phyloP scores from a whole-genome alignment of 2,329 filamentous ascomycete species.

The Epichloe bromicola region DNA sequence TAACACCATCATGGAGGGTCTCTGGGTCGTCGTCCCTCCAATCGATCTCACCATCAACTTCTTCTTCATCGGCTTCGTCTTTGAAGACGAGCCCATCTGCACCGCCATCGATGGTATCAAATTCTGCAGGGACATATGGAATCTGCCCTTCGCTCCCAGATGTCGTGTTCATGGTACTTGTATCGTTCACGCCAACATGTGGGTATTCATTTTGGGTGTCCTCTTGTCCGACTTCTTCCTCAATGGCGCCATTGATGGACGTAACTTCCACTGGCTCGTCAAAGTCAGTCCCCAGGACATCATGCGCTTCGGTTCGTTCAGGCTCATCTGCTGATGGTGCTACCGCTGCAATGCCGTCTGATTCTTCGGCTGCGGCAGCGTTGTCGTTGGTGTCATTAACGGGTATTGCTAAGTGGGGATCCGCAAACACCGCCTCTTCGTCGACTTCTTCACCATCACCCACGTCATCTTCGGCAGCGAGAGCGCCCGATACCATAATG shows the following conservation, averaged over 20 bases:
- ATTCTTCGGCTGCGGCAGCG: background rate
- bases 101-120: background rate
- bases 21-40: slow-evolving; percentile 10
- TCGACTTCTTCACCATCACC: slow-evolving; percentile 10
- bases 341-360: background rate
- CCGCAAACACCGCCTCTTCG: slow-evolving; percentile 10
- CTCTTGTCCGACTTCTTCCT: background rate
- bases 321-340: background rate
- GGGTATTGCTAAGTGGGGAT: background rate
- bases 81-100: background rate
- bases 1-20: background rate
- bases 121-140: slow-evolving; percentile 7
- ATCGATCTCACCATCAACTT: slow-evolving; percentile 8
- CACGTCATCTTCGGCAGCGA: slow-evolving; percentile 10
- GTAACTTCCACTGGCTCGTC: background rate
- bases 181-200: background rate
- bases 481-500: slow-evolving; percentile 2
- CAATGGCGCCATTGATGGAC: background rate
- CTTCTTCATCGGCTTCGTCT: slow-evolving; percentile 1
- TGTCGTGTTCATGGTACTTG: slow-evolving; percentile 1
- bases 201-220: background rate
- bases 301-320: background rate
- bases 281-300: slow-evolving; percentile 2
- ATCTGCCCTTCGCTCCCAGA: slow-evolving; percentile 20
- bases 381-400: background rate